Base-by-base conservation (phyloP, 2,329 filamentous ascomycete genomes). In the Cytospora schulzeri region DNA sequence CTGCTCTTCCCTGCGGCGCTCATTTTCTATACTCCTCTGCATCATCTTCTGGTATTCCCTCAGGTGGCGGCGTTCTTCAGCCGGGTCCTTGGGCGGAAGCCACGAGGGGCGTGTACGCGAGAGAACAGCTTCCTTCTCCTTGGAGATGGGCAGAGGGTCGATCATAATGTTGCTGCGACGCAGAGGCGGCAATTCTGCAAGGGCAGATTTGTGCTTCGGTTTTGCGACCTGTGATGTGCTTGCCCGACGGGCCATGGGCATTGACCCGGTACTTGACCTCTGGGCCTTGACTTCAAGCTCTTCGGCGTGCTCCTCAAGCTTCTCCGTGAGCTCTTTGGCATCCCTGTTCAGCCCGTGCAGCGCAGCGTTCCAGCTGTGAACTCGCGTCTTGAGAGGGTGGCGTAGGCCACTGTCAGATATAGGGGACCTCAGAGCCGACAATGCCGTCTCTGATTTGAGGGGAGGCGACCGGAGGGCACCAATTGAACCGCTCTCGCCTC, bases 31-130 rank as follows among this genome's bases (percentile, higher is more conserved):
- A 69, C 86, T 88, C 53, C 79, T 80, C 0, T 81, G 83, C 89
- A 94, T 91, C 90, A 95, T 93, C 75, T 84, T 88, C 76, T 93
- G 89, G 73, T 93, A 95, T 74, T 95, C 88, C 72, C 86, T 93
- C 69, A 99, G 75, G 76, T 99, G 95, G 69, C 89, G 89, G 74
- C 87, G 91, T 78, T 99, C 95, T 76, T 99, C 95, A 61, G 91
- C 91, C 2, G 92, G 93, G 69, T 95, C 88, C 77, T 95, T 95
- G 1, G 91, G 91, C 0, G 92, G 91, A 2, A 95, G 80, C 92
- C 92, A 95, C 1, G 90, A 93, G 0, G 91, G 91, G 45, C 91
- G 83, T 2, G 91, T 95, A 22, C 92, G 84, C 28, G 90, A 92
- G 26, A 95, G 80, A 2, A 93, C 91, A 3, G 91, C 91, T 72